Base-by-base conservation (phyloP, 371 early-diverging fungal species). In the Entomophthora muscae region DNA sequence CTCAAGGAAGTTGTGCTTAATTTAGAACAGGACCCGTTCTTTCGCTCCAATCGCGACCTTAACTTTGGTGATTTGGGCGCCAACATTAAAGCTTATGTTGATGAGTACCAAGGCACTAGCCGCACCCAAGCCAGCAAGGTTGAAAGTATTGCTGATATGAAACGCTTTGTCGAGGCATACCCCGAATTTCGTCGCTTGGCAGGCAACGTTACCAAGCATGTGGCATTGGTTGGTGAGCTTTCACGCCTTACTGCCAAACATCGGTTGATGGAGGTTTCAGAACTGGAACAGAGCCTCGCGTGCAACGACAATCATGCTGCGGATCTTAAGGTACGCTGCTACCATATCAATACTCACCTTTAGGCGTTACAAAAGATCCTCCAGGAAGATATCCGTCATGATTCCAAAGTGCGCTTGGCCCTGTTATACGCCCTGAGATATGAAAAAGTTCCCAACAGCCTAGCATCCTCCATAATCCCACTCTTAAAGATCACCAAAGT, bases 121-220 rank as follows among this genome's bases (percentile, higher is more conserved):
- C 83, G 92, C 69, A 88, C 88, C 10, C 85, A 85, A 66, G n/a
- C n/a, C n/a, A 85, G 82, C 77, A 83, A 90, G 61, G 89, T 96
- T 66, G 94, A 96, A 63, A 86, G 89, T 1, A 93, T 98, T 65
- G 75, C 85, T 0, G 95, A 96, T 67, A 98, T 98, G 97, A 98
- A 98, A 70, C 82, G 89, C 57, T 96, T 98, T 80, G 91, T 96
- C 2, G 95, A 98, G 68, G 91, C 91, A 63, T 96, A 96, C 66
- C 97, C 97, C 0, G 96, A 98, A 67, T 96, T 95, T 67, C 78
- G 91, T 66, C 93, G 92, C 70, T 72, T 96, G 13, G 84, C 87
- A 3, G 93, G 93, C 12, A 96, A 98, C 67, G 98, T 98, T 1
- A 84, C 89, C 27, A 98, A 95, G 71, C 98, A 98, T 70, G 98